Base-by-base conservation (phyloP, 352 stramenopile genomes). In the Globisporangium heterothallicum region DNA sequence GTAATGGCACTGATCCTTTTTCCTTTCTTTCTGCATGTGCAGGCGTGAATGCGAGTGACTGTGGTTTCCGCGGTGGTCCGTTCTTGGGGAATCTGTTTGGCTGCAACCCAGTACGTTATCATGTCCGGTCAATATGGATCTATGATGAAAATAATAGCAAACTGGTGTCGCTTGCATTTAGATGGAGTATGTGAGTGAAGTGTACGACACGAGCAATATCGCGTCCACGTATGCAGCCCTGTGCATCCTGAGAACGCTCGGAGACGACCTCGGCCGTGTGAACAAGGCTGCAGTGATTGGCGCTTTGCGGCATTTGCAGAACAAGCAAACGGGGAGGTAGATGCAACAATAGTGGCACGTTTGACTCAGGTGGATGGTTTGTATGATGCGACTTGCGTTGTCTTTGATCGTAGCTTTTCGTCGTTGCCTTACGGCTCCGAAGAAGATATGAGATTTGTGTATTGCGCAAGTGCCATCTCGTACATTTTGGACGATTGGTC, bases 361-460 rank as follows among this genome's bases (percentile, higher is more conserved):
- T 49, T 4, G 4, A 26, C 34, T 49, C 29, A 38, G 29, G 1
- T 22, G 19, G 22, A 29, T 36, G 5, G 9, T 13, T 13, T 16
- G 10, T 42, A 36, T 55, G 12, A 24, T 22, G 22, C 43, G 21
- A 51, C 41, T 21, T 59, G n/a, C 19, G n/a, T 42, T 27, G 38
- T 30, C 24, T 2, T 6, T 34, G 29, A 24, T 45, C 4, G 18
- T 29, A 93, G 78, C 65, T 96, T 94, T 52, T 79, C 62, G 49
- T 83, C 82, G 0, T 52, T 83, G 14, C 75, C 67, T 6, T 70
- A 66, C 30, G 86, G 84, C 2, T 93, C 81, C 0, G 86, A 96
- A 49, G 68, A 95, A 45, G 86, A 96, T 51, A 88, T 94, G 72
- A 81, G 86, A 52, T 95, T 96, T 49, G 78, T 95, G 7, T 96